phyloP scores from a whole-genome alignment of 2,329 filamentous ascomycete genomes.

The Atkinsonella hypoxylon region DNA sequence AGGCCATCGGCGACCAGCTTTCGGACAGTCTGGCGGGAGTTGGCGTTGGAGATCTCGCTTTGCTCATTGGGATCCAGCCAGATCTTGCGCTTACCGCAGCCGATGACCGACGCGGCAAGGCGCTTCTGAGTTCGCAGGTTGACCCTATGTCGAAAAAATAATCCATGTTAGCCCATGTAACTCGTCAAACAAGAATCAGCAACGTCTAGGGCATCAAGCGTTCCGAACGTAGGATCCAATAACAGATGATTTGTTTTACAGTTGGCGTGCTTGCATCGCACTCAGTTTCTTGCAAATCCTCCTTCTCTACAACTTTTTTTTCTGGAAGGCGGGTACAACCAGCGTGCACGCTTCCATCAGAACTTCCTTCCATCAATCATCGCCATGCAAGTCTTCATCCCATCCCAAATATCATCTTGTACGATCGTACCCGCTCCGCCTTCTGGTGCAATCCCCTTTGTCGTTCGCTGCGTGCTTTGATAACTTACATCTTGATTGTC shows the following conservation, averaged over 20 bases:
- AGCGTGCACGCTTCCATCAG: neutral
- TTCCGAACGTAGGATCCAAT: neutral
- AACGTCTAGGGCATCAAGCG: neutral
- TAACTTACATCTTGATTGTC: constrained; percentile 34
- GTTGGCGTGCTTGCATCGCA: constrained; percentile 1
- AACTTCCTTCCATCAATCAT: neutral
- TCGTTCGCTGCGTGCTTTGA: neutral
- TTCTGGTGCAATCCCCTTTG: neutral
- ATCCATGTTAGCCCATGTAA: constrained; percentile 16
- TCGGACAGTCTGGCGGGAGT: constrained; percentile 99
- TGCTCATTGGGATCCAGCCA: constrained; percentile 99
- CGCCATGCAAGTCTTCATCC: constrained; percentile 1
- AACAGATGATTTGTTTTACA: neutral
- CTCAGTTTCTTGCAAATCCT: neutral
- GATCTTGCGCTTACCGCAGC: constrained; percentile 99
- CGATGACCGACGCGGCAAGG: constrained; percentile 95
- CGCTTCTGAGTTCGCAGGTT: constrained; percentile 99
- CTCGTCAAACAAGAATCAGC: neutral
- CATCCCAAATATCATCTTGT: neutral
- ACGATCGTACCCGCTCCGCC: constrained; percentile 4
- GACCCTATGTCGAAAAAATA: constrained; percentile 54
- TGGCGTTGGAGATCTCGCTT: constrained; percentile 99
- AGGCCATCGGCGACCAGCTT: constrained; percentile 99
- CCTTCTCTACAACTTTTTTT: neutral
- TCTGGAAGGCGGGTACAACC: neutral